Evolutionary conservation across 179 eudicot species (phyloP).

Genomic region (Corrigiola litoralis): DNA sequence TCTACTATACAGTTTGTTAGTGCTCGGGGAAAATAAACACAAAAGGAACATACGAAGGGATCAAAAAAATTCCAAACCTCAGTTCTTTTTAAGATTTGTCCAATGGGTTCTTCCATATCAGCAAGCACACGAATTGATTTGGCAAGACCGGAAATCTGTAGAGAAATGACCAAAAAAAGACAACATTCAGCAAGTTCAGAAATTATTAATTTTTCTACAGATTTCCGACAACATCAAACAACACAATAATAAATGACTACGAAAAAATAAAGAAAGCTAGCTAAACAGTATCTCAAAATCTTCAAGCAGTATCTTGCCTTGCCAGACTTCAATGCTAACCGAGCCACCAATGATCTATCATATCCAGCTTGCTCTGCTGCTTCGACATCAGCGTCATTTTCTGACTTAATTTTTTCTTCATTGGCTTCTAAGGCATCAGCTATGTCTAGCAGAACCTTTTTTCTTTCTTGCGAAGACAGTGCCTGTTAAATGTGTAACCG

Average conservation of each 20-base stretch:
- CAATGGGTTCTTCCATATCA: conserved; percentile 88
- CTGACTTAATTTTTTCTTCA: conserved; percentile 40
- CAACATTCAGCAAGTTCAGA: background rate
- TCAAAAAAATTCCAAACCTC: conserved; percentile 37
- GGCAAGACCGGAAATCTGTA: conserved; percentile 70
- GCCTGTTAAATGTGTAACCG: conserved; percentile 36
- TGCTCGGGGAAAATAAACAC: background rate
- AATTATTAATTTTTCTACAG: background rate
- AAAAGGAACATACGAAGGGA: background rate
- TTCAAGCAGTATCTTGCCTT: conserved; percentile 50
- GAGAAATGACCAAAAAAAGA: background rate
- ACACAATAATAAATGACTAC: background rate
- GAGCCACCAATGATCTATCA: conserved; percentile 61
- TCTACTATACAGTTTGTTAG: background rate
- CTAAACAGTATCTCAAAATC: background rate
- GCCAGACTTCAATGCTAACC: conserved; percentile 64
- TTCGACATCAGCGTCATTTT: conserved; percentile 69
- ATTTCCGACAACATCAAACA: background rate
- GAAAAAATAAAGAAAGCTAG: background rate
- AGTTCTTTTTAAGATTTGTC: conserved; percentile 63
- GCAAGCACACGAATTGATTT: conserved; percentile 78
- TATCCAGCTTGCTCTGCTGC: conserved; percentile 67
- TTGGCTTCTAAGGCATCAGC: conserved; percentile 77
- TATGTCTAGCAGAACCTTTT: conserved; percentile 55
- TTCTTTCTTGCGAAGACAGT: conserved; percentile 60